A percentile compares a stretch with the other conserved stretches of the same genome.
Conservation (phyloP, 1,139 yeast genomes). For the Hyphopichia fennica region DNA sequence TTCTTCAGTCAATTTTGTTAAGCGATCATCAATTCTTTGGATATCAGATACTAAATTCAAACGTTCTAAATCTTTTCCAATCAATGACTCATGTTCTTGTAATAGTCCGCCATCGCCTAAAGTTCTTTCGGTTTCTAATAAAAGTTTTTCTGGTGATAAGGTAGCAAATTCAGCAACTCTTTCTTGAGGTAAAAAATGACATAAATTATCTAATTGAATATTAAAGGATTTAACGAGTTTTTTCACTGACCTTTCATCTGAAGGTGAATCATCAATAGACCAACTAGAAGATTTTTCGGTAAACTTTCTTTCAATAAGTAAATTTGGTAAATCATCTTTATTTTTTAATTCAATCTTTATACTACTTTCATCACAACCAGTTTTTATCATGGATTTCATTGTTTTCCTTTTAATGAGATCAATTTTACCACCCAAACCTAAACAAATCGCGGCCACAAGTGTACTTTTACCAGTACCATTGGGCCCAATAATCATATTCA, state of each 20-base stretch:
- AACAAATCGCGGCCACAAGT: conserved; percentile 87
- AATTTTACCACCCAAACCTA: conserved; percentile 83
- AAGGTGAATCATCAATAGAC: conserved; percentile 49
- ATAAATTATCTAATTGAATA: conserved; percentile 85
- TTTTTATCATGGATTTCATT: conserved; percentile 72
- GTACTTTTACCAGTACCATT: conserved; percentile 97
- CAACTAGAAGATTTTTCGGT: conserved; percentile 56
- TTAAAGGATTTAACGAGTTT: conserved; percentile 51
- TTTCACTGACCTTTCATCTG: conserved; percentile 48
- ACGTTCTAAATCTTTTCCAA: conserved; percentile 46
- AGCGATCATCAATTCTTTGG: conserved; percentile 25
- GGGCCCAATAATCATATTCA: conserved; percentile 95
- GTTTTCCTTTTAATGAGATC: conserved; percentile 80
- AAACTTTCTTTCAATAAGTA: conserved; percentile 38
- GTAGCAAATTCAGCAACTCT: conserved; percentile 92
- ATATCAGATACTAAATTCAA: conserved; percentile 26
- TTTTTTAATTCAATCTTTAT: conserved; percentile 70
- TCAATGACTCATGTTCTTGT: conserved; percentile 57
- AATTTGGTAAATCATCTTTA: conserved; percentile 22
- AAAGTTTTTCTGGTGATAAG: conserved; percentile 69
- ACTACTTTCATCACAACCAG: conserved; percentile 57
- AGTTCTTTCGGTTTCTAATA: conserved; percentile 80
- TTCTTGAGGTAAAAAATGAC: conserved; percentile 95
- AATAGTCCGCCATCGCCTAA: conserved; percentile 64
- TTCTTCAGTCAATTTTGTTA: conserved; percentile 32